These are phyloP conservation scores for Kurtzmaniella quercitrusa DNA, from an alignment of 1,139 yeast species.

Conservation along the genomic window DNA sequence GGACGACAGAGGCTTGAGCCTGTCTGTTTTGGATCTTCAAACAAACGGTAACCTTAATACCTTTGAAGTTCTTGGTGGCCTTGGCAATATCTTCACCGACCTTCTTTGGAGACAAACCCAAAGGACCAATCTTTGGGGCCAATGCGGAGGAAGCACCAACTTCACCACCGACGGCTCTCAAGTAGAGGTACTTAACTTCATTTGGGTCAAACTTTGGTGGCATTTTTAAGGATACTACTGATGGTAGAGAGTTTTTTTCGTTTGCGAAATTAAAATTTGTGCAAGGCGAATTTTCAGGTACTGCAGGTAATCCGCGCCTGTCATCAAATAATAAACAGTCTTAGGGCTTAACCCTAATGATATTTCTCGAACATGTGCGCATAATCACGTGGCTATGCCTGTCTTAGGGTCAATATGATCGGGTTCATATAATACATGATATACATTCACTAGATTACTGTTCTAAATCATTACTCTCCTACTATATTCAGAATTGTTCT, in stretches of 20 bases:
- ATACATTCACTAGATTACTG: too few relatives aligned
- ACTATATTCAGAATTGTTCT: background rate
- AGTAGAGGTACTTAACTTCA: constrained; percentile 98
- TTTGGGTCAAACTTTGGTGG: constrained; percentile 98
- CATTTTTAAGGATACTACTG: constrained; percentile 40
- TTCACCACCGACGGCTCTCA: constrained; percentile 99
- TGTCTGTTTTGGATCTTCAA: constrained; percentile 99
- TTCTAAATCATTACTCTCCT: too few relatives aligned
- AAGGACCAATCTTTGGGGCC: constrained; percentile 99
- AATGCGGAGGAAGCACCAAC: constrained; percentile 99
- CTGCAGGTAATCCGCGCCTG: background rate
- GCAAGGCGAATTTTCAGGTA: background rate
- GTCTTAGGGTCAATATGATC: too few relatives aligned
- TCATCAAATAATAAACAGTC: background rate
- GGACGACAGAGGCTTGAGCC: constrained; percentile 98
- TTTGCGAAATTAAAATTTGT: constrained; percentile 1
- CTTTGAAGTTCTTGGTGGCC: constrained; percentile 99
- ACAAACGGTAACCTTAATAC: constrained; percentile 98
- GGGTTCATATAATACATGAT: too few relatives aligned
- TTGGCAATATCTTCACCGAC: constrained; percentile 99
- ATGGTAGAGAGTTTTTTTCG: constrained; percentile 1
- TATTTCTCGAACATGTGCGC: too few relatives aligned
- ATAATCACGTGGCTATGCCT: too few relatives aligned
- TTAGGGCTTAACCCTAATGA: constrained; percentile 2
- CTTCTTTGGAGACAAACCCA: constrained; percentile 99